Base-by-base conservation (phyloP, 495 filamentous ascomycete genomes). In the Platismatia glauca region DNA sequence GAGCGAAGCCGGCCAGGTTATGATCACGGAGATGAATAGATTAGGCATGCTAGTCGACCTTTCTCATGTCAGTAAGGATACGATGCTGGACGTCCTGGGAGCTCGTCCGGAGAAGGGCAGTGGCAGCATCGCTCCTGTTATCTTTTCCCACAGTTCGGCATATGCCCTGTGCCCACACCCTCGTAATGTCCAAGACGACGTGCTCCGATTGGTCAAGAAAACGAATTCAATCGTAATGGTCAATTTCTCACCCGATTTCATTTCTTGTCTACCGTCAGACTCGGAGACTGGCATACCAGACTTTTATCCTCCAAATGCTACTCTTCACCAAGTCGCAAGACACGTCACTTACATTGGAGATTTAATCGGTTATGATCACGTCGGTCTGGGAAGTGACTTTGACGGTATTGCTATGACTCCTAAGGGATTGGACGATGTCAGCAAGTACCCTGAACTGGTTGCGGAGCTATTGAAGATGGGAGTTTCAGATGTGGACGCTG, bases 391-490 rank as follows among this genome's bases (percentile, higher is more conserved):
- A 1, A 82, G 82, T 59, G 85, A 88, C 67, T 88, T 83, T 70
- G 83, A 86, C 66, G 85, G 84, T 3, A 86, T 84, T 58, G 18
- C 24, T 4, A 70, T 61, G 7, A 73, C 75, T 0, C 78, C 81
- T 0, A 67, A 64, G 18, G 84, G 84, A 5, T 63, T 86, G 5
- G 84, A 86, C 52, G 91, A 96, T 73, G 91, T 97, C 34, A 85
- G 84, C 57, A 90, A 88, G 71, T 95, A 85, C 71, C 93, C 94
- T 2, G 83, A 84, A 55, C 72, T 98, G 59, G 82, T 97, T 8
- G 85, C 81, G 8, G 89, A 91, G 72, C 71, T 93, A 58, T 73
- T 94, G 61, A 73, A 71, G 44, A 79, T 83, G 24, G 89, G 88
- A 3, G 75, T 92, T 29, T 86, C 79, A 20, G 86, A 91, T 64